Evolutionary conservation across 192 early-diverging fungal genomes (phyloP), one percentile per base, ranked within the genome.

Genomic region (Linnemannia zychae): DNA sequence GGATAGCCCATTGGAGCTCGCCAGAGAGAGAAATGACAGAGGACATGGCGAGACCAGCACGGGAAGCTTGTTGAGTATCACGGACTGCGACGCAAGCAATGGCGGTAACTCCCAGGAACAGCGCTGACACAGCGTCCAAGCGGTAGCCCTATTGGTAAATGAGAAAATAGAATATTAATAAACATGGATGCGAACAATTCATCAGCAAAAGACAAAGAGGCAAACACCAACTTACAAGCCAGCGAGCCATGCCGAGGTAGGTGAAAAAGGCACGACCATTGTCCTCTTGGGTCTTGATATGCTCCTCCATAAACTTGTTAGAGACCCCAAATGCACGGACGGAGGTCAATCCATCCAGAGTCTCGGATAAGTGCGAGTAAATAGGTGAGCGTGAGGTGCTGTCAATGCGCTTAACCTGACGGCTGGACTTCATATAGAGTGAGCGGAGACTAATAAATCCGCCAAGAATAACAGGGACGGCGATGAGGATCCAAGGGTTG

Each of bases 391-490:
- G 91, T 7, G 94, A 91, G 13, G 84, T 75, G 22, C 89, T 82
- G 74, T 94, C 94, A 76, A 92, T 81, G 11, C 92, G 88, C 77
- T 94, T 94, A 38, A 94, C 81, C 66, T 93, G 92, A 13, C 93
- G 86, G 18, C 88, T 88, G 7, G 93, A 65, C 9, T 34, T 49
- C 49, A 94, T 82, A 67, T 93, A 94, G 20, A 63, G 66, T 20
- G 40, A 52, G 12, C 93, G 89, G 5, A 94, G 74, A 33, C 75
- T 28, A 24, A 74, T 79, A 74, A 94, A 94, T 1, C 71, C 74
- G 5, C 79, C 16, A 18, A 86, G 50, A n/a, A 93, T 79, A 0
- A 86, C 46, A 0, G 84, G 84, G 13, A 95, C 73, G 0, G 90
- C 40, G 0, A 88, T 63, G 0, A 94, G 47, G 12, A 96, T 84